phyloP scores from a whole-genome alignment of 441 rosid genomes.

The Erodium trifolium region DNA sequence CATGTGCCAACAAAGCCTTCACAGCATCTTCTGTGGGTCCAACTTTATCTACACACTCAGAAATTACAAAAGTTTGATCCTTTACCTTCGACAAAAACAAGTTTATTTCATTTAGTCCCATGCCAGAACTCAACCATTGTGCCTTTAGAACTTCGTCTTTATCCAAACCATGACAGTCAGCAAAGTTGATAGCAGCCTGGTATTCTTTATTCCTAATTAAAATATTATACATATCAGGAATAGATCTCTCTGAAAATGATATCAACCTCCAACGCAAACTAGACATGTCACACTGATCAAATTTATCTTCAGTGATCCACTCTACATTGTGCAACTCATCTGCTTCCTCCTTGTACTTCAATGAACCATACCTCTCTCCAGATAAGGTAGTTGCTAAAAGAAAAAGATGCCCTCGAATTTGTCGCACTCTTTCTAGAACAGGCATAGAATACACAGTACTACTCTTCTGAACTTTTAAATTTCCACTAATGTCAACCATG shows the following conservation, averaged over 20 bases:
- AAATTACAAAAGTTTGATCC: conserved; percentile 66
- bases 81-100: conserved; percentile 53
- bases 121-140: conserved; percentile 71
- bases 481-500: conserved; percentile 49
- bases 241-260: conserved; percentile 70
- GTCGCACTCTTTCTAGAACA: conserved; percentile 52
- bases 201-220: conserved; percentile 54
- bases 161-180: conserved; percentile 67
- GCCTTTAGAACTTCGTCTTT: conserved; percentile 75
- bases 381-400: conserved; percentile 49
- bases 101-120: conserved; percentile 51
- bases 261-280: conserved; percentile 55
- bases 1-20: conserved; percentile 66
- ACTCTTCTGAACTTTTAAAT: conserved; percentile 48
- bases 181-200: conserved; percentile 73
- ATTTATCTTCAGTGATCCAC: conserved; percentile 28
- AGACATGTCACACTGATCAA: conserved; percentile 34
- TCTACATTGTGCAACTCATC: conserved; percentile 25
- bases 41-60: conserved; percentile 70
- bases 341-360: conserved; percentile 25
- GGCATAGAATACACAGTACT: conserved; percentile 49
- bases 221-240: conserved; percentile 70
- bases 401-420: conserved; percentile 51
- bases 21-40: conserved; percentile 75
- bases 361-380: conserved; percentile 29